phyloP scores from a whole-genome alignment of 306 rosid species.

The Prinsepia uniflora region DNA sequence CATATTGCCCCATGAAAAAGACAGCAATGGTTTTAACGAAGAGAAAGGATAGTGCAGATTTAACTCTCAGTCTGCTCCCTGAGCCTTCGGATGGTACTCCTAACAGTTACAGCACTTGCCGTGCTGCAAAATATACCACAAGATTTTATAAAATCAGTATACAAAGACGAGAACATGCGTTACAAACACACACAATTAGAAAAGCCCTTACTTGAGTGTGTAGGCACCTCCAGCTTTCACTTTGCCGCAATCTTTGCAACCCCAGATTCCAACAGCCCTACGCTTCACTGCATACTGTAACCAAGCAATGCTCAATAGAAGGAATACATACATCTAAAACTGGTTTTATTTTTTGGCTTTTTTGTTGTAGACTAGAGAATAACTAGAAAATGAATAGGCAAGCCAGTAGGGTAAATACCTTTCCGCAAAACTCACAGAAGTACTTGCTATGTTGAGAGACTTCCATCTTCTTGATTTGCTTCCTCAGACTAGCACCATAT shows the following conservation, averaged over 20 bases:
- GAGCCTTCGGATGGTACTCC: constrained; percentile 77
- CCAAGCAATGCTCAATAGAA: neutral
- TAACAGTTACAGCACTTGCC: constrained; percentile 67
- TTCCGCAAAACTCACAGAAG: constrained; percentile 80
- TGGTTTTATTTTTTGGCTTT: neutral
- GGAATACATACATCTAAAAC: neutral
- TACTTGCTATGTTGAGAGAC: constrained; percentile 77
- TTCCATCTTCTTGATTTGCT: constrained; percentile 89
- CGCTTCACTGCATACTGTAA: constrained; percentile 76
- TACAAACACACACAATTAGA: neutral
- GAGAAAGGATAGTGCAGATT: neutral
- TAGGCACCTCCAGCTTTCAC: constrained; percentile 86
- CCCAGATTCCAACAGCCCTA: constrained; percentile 80
- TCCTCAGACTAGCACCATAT: constrained; percentile 89
- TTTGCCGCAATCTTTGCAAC: constrained; percentile 85
- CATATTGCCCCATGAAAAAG: constrained; percentile 1
- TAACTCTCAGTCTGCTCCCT: constrained; percentile 81
- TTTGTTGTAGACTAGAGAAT: neutral
- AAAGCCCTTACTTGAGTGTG: constrained; percentile 57
- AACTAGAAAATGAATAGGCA: neutral
- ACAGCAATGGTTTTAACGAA: constrained; percentile 4
- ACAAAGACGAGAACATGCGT: neutral
- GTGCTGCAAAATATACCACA: constrained; percentile 41
- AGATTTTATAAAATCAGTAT: neutral
- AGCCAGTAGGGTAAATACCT: constrained; percentile 35